Conservation (phyloP, 2,329 filamentous ascomycete genomes). For the Hirsutella rhossiliensis region DNA sequence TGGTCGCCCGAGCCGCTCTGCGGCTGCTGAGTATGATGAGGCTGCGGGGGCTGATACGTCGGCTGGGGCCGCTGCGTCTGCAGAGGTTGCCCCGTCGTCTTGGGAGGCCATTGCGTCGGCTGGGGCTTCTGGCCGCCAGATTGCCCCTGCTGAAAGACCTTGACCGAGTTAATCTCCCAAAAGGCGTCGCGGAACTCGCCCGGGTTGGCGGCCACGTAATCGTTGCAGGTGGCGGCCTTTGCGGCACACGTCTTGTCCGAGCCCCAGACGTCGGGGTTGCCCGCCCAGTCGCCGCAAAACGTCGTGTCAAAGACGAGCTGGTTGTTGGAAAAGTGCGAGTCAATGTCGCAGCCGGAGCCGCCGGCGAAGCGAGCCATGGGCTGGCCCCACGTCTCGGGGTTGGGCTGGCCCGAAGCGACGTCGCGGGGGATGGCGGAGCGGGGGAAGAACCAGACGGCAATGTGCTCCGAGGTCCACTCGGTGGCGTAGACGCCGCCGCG, state of each 20-base stretch:
- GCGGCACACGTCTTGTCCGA: conserved; percentile 43
- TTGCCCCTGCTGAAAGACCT: conserved; percentile 36
- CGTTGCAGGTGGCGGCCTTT: conserved; percentile 52
- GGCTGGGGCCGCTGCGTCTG: not conserved
- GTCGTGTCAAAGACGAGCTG: conserved; percentile 72
- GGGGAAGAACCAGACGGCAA: conserved; percentile 75
- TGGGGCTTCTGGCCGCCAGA: not conserved
- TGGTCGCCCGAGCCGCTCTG: too few relatives aligned
- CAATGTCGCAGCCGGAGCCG: conserved; percentile 57
- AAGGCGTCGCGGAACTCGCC: conserved; percentile 58
- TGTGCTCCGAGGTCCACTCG: conserved; percentile 61
- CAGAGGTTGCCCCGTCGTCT: not conserved
- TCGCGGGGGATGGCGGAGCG: conserved; percentile 52
- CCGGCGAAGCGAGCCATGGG: conserved; percentile 58
- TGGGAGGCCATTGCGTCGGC: not conserved
- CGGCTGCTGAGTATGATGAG: too few relatives aligned
- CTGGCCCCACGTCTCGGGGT: conserved; percentile 55
- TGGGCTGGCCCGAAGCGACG: conserved; percentile 44
- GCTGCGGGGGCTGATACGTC: not conserved
- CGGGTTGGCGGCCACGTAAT: conserved; percentile 62
- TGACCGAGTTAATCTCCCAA: conserved; percentile 64
- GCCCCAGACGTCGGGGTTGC: conserved; percentile 45
- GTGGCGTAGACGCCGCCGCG: conserved; percentile 62
- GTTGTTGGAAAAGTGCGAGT: conserved; percentile 56
- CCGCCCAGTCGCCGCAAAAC: conserved; percentile 85